Base-by-base conservation (phyloP, 805 yeast genomes). In the Candida rishiriensis region DNA sequence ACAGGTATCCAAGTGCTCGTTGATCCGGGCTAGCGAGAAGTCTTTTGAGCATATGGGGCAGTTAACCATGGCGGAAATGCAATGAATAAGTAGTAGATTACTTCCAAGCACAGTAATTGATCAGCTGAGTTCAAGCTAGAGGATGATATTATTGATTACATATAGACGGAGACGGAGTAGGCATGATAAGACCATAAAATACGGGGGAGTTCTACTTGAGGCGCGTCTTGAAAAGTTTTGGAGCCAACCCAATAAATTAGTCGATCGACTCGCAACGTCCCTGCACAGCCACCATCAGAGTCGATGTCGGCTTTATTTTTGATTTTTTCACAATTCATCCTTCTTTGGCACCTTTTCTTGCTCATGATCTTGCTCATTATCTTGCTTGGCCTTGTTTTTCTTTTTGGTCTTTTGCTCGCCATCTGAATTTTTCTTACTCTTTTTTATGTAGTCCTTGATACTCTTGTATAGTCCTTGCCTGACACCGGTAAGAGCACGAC, bases 21-120 rank as follows among this genome's bases (percentile, higher is more conserved):
- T 65, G n/a, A 67, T 66, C 14, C 48, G 40, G 7, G 52, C 56
- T 1, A 66, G 41, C 12, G 54, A 56, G 1, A 65, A 51, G 3
- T 62, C 59, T 15, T 49, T 49, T 3, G 53, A 34, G 34, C 71
- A 67, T 10, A 64, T 59, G 3, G 71, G 71, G 44, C 71, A 67
- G 28, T 48, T 36, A 2, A 65, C 69, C 65, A 66, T 62, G 13
- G 36, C 33, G 13, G 13, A 5, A 9, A 3, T 30, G 10, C 33
- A 13, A 30, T 30, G 14, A 9, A 12, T 30, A 29, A n/a, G n/a
- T n/a, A n/a, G n/a, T n/a, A n/a, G n/a, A n/a, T n/a, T n/a, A n/a
- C n/a, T n/a, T n/a, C n/a, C 7, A 21, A 21, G 26, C 26, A 21
- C 7, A 21, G 7, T 21, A 21, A 21, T 7, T 21, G 26, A 21